Evolutionary conservation across 306 rosid species (phyloP), one percentile per base, ranked within the genome.

Genomic region (Trifolium repens): DNA sequence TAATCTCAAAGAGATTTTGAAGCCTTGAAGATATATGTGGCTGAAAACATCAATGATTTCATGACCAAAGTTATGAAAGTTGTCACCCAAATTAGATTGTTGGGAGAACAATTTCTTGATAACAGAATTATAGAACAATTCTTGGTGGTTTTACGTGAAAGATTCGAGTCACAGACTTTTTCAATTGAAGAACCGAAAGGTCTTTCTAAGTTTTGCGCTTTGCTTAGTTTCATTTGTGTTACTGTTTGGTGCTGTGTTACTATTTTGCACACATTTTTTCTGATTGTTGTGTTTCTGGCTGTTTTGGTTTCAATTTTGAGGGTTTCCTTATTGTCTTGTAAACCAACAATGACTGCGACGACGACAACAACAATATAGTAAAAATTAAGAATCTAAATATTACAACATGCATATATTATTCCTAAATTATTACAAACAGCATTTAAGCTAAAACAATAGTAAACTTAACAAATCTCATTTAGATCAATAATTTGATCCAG

Each of bases 401-500:
- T 78, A 7, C 3, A 9, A 67, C 71, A 77, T 40, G 52, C 19
- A 63, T 57, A 64, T n/a, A n/a, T 0, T 24, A 54, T n/a, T 76
- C 81, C 78, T 35, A 53, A 34, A 2, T 17, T 55, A 58, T 24
- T 11, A 54, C 58, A 72, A 78, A 78, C 70, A 76, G 1, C 55
- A 39, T 66, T 55, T 73, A 50, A 52, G 68, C 73, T 37, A 53
- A 47, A 60, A 43, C 15, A 46, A 57, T 43, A 53, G 13, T 61
- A 67, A 50, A 14, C 15, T 19, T 35, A 50, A 63, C 4, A 46
- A 44, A 39, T 34, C 58, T 53, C 46, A 26, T 27, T 5, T 50
- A 15, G 40, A 43, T 82, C 78, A 88, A 53, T 88, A 84, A 65
- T 89, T 91, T 74, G 97, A 91, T 63, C 82, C 88, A 17, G 92